Percentiles rank a stretch among this genome's conserved stretches.
Conservation (phyloP, 2,329 filamentous ascomycete species). For the Alternaria metachromatica region DNA sequence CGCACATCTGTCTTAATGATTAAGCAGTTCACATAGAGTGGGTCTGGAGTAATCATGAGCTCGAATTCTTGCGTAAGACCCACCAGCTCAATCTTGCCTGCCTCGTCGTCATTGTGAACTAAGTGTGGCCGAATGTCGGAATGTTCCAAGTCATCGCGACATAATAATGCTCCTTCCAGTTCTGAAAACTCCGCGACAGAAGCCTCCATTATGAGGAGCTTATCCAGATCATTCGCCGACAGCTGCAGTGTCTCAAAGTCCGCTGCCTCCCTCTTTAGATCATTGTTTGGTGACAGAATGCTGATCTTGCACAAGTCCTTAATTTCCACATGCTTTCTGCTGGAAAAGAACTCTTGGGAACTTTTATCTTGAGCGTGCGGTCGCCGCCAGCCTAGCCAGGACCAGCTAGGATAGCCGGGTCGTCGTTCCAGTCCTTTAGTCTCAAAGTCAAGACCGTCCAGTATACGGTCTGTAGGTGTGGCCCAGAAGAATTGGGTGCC, state of each 20-base stretch:
- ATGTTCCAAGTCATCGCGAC: not conserved
- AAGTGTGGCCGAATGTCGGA: not conserved
- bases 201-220: not conserved
- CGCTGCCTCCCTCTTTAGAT: no score
- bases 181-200: no score
- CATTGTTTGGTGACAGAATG: no score
- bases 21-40: not conserved
- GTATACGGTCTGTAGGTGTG: not conserved
- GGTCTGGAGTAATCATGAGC: no score
- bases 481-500: not conserved
- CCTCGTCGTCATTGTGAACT: no score
- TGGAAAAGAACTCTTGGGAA: not conserved
- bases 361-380: not conserved
- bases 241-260: not conserved
- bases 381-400: not conserved
- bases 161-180: not conserved
- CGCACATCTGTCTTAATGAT: not conserved
- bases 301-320: not conserved
- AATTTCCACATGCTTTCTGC: no score
- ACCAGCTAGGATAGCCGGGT: not conserved
- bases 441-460: not conserved
- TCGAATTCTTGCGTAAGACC: not conserved
- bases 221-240: not conserved
- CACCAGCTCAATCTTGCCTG: not conserved
- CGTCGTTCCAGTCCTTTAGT: not conserved